These are phyloP conservation scores for Nannochloropsis salina DNA, from an alignment of 108 stramenopile species.

Conservation along the genomic window DNA sequence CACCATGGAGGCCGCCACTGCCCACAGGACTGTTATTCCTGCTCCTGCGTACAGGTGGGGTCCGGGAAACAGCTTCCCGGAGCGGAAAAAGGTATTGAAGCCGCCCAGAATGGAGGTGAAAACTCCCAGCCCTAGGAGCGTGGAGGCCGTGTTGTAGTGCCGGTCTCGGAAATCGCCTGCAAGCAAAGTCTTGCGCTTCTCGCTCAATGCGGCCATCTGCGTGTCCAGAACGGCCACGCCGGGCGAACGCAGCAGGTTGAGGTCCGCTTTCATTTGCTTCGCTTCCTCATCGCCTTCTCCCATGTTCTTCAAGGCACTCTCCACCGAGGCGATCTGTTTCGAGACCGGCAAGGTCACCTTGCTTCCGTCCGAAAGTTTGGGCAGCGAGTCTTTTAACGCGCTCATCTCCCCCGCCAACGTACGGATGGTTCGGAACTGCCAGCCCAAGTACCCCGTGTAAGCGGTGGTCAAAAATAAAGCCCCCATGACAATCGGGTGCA, in stretches of 20 bases:
- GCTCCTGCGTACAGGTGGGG: slow-evolving; percentile 95
- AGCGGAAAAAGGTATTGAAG: slow-evolving; percentile 88
- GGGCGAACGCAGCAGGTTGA: slow-evolving; percentile 27
- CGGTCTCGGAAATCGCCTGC: slow-evolving; percentile 61
- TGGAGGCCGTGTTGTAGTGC: slow-evolving; percentile 77
- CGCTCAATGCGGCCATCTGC: slow-evolving; percentile 62
- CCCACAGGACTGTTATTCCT: slow-evolving; percentile 85
- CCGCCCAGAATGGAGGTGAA: slow-evolving; percentile 90
- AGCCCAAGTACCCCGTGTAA: slow-evolving; percentile 76
- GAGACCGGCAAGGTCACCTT: slow-evolving; percentile 50
- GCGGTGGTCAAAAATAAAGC: slow-evolving; percentile 60
- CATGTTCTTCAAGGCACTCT: slow-evolving; percentile 36
- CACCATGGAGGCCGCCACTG: slow-evolving; percentile 73
- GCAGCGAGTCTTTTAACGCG: slow-evolving; percentile 57
- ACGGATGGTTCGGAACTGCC: slow-evolving; percentile 74
- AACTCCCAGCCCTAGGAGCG: slow-evolving; percentile 79
- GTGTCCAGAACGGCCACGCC: slow-evolving; percentile 49
- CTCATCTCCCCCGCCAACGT: slow-evolving; percentile 76
- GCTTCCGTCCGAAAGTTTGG: slow-evolving; percentile 43
- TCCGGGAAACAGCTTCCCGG: slow-evolving; percentile 94
- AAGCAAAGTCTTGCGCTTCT: slow-evolving; percentile 72
- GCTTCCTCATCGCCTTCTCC: slow-evolving; percentile 35
- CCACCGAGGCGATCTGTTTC: slow-evolving; percentile 50
- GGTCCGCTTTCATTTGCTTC: slow-evolving; percentile 38
- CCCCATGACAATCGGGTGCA: slow-evolving; percentile 82